phyloP scores from a whole-genome alignment of 2,329 filamentous ascomycete species.

The Colletotrichum spaethianum region DNA sequence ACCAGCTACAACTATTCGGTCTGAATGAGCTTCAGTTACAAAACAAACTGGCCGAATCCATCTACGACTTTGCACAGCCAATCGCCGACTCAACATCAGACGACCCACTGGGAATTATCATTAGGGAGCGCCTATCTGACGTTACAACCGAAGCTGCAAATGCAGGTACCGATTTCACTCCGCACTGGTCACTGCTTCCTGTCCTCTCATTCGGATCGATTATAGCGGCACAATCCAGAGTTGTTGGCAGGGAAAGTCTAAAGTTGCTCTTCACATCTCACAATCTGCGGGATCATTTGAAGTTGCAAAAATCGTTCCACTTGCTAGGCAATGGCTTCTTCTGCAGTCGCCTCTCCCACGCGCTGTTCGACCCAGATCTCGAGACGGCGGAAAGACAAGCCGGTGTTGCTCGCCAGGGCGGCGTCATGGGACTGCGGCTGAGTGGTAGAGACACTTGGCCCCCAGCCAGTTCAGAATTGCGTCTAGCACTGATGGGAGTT shows the following conservation, averaged over 20 bases:
- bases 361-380: slow-evolving; percentile 87
- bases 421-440: slow-evolving; percentile 85
- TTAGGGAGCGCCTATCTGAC: slow-evolving; percentile 51
- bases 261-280: slow-evolving; percentile 82
- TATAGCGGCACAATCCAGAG: slow-evolving; percentile 79
- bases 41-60: slow-evolving; percentile 64
- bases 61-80: slow-evolving; percentile 59
- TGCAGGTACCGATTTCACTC: slow-evolving; percentile 55
- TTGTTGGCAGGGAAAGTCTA: slow-evolving; percentile 85
- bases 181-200: slow-evolving; percentile 73
- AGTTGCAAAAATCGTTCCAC: slow-evolving; percentile 84
- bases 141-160: slow-evolving; percentile 31
- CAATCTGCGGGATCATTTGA: slow-evolving; percentile 78
- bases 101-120: slow-evolving; percentile 43
- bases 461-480: slow-evolving; percentile 92
- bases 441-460: slow-evolving; percentile 90
- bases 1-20: slow-evolving; percentile 63
- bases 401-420: slow-evolving; percentile 78
- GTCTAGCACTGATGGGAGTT: slow-evolving; percentile 88
- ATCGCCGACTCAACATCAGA: slow-evolving; percentile 43
- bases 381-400: slow-evolving; percentile 82
- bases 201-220: slow-evolving; percentile 83
- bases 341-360: slow-evolving; percentile 82
- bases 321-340: slow-evolving; percentile 90
- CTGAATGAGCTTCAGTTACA: slow-evolving; percentile 62